Evolutionary conservation across 169 alveolate species (phyloP), one percentile per base, ranked within the genome.

Genomic region (Sarcocystis neurona): DNA sequence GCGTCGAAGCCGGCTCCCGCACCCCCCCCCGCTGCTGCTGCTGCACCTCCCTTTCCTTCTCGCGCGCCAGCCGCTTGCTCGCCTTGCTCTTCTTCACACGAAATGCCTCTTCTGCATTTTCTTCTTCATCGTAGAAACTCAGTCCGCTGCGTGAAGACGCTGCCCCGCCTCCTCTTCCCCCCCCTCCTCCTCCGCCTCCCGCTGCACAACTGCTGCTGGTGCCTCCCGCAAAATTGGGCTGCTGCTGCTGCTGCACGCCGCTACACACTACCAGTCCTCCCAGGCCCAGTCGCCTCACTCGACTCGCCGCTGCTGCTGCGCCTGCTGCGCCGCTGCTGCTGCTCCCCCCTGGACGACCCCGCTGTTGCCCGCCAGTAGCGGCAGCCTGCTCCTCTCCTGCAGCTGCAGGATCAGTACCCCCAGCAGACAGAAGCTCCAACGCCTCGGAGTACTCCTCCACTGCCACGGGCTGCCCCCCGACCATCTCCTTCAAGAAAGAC

Each of bases 41-140:
- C n/a, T n/a, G n/a, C n/a, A n/a, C 39, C 75, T 63, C 75, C 46
- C 75, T 37, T 15, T 63, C 75, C 75, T 63, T 63, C 75, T 63
- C 75, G 20, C 75, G 1, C 75, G 27, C 46, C 8, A 63, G 75
- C 6, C 75, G 75, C 75, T 63, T 63, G 43, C 75, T 63, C 41
- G 75, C 75, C 43, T 63, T 63, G 75, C 75, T 63, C 41, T 63
- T 63, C 75, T 63, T 63, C 75, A 63, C 75, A 3, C 32, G 1
- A 43, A 63, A 63, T 6, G 32, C 27, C 44, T 3, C 75, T 4
- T 63, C 75, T 37, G 27, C 27, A 48, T 63, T 41, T 1, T 1
- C 75, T n/a, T 63, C 75, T 20, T 63, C 75, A n/a, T 63, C 75
- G 44, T 30, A 43, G 75, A 63, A 63, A n/a, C 75, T 63, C 43